phyloP scores from a whole-genome alignment of 495 filamentous ascomycete species.

The Filosporella fistucella region DNA sequence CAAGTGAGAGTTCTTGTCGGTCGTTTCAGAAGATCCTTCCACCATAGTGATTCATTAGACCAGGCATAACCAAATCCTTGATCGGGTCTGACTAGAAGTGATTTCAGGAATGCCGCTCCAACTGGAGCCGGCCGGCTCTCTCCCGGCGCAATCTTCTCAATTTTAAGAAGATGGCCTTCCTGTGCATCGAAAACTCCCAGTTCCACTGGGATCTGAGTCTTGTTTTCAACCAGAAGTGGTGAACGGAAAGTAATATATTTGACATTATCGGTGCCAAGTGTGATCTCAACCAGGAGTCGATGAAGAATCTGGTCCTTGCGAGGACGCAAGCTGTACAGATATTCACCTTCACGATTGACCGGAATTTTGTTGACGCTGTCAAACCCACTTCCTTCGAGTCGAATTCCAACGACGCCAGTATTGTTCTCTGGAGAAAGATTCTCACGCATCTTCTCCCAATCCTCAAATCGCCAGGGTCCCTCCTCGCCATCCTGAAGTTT shows the following conservation, averaged over 20 bases:
- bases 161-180: conserved; percentile 89
- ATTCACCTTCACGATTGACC: conserved; percentile 90
- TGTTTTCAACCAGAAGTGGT: conserved; percentile 93
- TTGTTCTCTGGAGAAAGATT: conserved; percentile 79
- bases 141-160: conserved; percentile 94
- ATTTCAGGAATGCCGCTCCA: conserved; percentile 87
- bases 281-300: conserved; percentile 87
- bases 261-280: conserved; percentile 84
- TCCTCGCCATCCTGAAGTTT: conserved; percentile 87
- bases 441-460: conserved; percentile 90
- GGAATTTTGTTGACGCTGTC: conserved; percentile 83
- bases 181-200: conserved; percentile 86
- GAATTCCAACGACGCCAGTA: conserved; percentile 70
- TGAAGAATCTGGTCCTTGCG: conserved; percentile 81
- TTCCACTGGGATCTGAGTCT: conserved; percentile 94
- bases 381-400: conserved; percentile 89
- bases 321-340: conserved; percentile 77
- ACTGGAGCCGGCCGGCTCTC: conserved; percentile 89
- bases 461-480: conserved; percentile 91
- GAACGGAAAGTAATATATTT: conserved; percentile 97
- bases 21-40: conserved; percentile 82
- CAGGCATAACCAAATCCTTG: conserved; percentile 95
- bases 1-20: conserved; percentile 85
- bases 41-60: conserved; percentile 84
- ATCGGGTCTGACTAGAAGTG: conserved; percentile 85